Percentiles rank a stretch among this genome's conserved stretches.
These are phyloP conservation scores for Amanita exitialis DNA, from an alignment of 768 basidiomycete genomes.

Conservation along the genomic window DNA sequence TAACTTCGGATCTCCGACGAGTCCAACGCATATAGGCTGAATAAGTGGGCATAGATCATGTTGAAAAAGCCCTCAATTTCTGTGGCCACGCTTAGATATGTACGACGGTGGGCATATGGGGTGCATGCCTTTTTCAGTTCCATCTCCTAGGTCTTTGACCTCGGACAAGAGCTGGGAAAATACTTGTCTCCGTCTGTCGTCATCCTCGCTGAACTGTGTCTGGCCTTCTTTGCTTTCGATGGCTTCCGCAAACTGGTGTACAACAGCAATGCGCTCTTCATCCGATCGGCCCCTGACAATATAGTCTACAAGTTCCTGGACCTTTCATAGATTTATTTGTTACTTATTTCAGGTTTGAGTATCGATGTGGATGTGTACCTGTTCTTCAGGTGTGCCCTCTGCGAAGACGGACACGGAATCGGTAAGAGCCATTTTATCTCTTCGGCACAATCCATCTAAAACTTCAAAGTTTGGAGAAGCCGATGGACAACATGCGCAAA, in stretches of 20 bases:
- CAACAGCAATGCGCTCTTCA: conserved; percentile 51
- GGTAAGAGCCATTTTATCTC: conserved; percentile 45
- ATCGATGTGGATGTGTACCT: conserved; percentile 33
- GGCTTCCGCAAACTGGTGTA: conserved; percentile 57
- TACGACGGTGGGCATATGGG: not conserved
- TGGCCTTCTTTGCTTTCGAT: conserved; percentile 41
- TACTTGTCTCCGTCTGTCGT: conserved; percentile 38
- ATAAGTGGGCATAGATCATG: conserved; percentile 64
- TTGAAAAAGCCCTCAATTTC: conserved; percentile 87
- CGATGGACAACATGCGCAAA: conserved; percentile 28
- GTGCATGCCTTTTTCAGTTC: conserved; percentile 58
- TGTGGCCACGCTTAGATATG: conserved; percentile 9
- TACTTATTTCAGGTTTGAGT: not conserved
- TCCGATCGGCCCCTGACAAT: conserved; percentile 57
- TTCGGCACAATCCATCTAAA: conserved; percentile 17
- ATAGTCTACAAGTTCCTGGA: conserved; percentile 72
- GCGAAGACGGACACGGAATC: conserved; percentile 81
- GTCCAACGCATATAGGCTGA: conserved; percentile 45
- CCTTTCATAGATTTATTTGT: conserved; percentile 27
- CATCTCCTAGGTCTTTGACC: conserved; percentile 64
- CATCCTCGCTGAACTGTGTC: conserved; percentile 45
- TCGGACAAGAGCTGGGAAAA: conserved; percentile 52
- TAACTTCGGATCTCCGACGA: conserved; percentile 46
- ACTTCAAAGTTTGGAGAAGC: conserved; percentile 18
- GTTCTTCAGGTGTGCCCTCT: conserved; percentile 84